Evolutionary conservation across 179 eudicot species (phyloP), one percentile per base, ranked within the genome.

Genomic region (Drosera spatulata): DNA sequence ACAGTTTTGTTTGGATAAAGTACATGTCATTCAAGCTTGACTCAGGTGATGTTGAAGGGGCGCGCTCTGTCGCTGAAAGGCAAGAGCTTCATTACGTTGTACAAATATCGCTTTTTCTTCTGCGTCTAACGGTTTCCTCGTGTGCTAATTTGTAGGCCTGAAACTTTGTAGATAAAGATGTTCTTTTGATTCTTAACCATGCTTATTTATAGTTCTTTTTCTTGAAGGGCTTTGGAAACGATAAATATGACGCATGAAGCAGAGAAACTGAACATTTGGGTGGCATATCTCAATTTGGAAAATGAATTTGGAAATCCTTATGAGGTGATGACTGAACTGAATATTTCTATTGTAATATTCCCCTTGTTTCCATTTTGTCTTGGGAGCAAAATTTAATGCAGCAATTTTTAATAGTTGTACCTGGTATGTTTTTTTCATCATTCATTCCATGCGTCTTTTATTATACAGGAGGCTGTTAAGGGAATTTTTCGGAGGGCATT

Each of bases 31-130:
- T 75, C 77, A 77, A 80, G 91, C 80, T 85, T 45, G 74, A 81
- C 52, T 63, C 79, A 72, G 85, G 84, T 52, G 93, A 91, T 55
- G 73, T 86, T 66, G 98, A 86, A 75, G 94, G 83, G 66, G 98
- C 96, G 43, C 95, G 96, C 53, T 66, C 88, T 11, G 73, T 88
- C 61, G 96, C 96, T 58, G 95, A 91, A 76, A 91, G 96, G 97
- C 87, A 63, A 55, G 59, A 9, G 33, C 33, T 22, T 22, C 0
- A 22, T 22, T 22, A 22, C 33, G 33, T 22, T 22, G 33, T 22
- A 22, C 33, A 0, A 22, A 22, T 22, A 22, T 22, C 33, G 33
- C 33, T 22, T 1, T 22, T 22, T 22, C 33, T 22, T 22, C n/a
- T n/a, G n/a, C n/a, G 33, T 22, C 33, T 22, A 22, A 22, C 1